These are phyloP conservation scores for Nematodospora valgi DNA, from an alignment of 805 yeast genomes.

Conservation along the genomic window DNA sequence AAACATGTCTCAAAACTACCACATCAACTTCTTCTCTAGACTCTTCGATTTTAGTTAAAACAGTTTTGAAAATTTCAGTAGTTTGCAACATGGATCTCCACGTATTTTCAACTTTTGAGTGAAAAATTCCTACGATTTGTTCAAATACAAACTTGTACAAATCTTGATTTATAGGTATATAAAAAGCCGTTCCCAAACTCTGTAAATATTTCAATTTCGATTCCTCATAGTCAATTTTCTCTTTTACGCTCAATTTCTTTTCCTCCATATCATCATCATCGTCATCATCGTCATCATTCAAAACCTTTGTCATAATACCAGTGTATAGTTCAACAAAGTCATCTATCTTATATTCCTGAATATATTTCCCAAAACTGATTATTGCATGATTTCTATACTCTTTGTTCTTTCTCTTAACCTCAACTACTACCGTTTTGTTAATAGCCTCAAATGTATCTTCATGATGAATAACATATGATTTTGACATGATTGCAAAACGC, in stretches of 20 bases:
- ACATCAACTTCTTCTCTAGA: slow-evolving; percentile 6
- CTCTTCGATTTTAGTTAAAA: slow-evolving; percentile 13
- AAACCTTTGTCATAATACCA: slow-evolving; percentile 27
- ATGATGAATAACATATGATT: slow-evolving; percentile 22
- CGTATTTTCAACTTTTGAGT: slow-evolving; percentile 34
- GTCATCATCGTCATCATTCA: slow-evolving; percentile 36
- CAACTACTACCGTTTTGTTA: slow-evolving; percentile 47
- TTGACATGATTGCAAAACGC: slow-evolving; percentile 47
- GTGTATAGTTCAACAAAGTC: slow-evolving; percentile 38
- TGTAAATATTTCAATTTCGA: slow-evolving; percentile 35
- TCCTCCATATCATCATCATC: slow-evolving; percentile 23
- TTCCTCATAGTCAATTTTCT: slow-evolving; percentile 49
- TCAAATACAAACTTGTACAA: slow-evolving; percentile 27
- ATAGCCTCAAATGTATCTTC: slow-evolving; percentile 34
- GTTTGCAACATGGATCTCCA: slow-evolving; percentile 60
- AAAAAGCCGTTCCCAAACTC: slow-evolving; percentile 33
- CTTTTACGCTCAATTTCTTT: slow-evolving; percentile 31
- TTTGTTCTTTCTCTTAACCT: slow-evolving; percentile 64
- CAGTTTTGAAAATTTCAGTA: slow-evolving; percentile 35
- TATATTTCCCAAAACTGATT: slow-evolving; percentile 49
- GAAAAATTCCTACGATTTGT: slow-evolving; percentile 18
- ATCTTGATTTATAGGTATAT: slow-evolving; percentile 10
- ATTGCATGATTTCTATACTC: slow-evolving; percentile 59
- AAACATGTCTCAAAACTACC: slow-evolving; percentile 18
- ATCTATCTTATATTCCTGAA: slow-evolving; percentile 29